phyloP scores from a whole-genome alignment of 2,329 filamentous ascomycete genomes.

The Orbilia quercus region DNA sequence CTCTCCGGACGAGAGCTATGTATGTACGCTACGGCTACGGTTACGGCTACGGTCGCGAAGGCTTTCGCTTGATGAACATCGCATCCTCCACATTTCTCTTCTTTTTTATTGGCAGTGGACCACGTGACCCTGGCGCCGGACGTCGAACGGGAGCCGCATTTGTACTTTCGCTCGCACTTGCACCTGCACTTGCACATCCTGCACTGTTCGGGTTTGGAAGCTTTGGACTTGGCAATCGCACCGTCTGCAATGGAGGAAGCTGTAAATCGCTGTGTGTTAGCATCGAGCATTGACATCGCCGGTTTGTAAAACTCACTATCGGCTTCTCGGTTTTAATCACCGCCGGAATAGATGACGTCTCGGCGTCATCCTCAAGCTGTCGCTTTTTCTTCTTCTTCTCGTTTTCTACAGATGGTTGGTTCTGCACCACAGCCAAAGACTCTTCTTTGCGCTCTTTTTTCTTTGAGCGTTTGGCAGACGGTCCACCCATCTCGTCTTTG shows the following conservation, averaged over 20 bases:
- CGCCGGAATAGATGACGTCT: neutral
- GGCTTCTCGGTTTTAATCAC: neutral
- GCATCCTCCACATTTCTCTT: conserved; percentile 54
- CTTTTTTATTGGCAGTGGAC: conserved; percentile 44
- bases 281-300: too few species aligned
- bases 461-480: neutral
- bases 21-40: neutral
- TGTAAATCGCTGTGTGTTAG: too few species aligned
- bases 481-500: neutral
- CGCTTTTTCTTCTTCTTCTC: conserved; percentile 9
- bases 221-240: too few species aligned
- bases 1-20: neutral
- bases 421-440: neutral
- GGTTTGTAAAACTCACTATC: too few species aligned
- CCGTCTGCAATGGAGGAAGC: too few species aligned
- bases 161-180: neutral
- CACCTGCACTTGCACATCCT: neutral
- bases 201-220: neutral
- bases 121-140: conserved; percentile 32
- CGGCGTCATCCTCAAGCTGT: conserved; percentile 11
- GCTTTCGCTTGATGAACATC: conserved; percentile 52
- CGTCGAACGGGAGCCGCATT: conserved; percentile 30
- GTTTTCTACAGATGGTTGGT: conserved; percentile 4
- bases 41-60: conserved; percentile 21
- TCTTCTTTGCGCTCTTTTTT: neutral